Conservation (phyloP, 345 rosid genomes). For the Aurinia saxatilis region DNA sequence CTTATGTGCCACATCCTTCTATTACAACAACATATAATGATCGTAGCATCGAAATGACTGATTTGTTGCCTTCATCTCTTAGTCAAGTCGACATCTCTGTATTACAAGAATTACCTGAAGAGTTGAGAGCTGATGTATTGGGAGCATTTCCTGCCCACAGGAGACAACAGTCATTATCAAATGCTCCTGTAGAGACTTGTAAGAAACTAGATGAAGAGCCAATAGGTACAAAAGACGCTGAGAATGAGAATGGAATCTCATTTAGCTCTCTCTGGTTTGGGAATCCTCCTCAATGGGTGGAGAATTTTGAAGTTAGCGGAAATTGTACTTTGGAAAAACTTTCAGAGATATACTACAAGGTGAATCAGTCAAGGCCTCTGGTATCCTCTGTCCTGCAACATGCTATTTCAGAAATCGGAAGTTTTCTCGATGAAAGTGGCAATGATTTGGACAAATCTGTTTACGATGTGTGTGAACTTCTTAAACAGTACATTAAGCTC, state of each 20-base stretch:
- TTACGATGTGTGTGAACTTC: conserved; percentile 45
- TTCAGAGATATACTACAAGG: conserved; percentile 51
- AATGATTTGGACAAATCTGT: conserved; percentile 45
- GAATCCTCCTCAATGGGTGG: conserved; percentile 75
- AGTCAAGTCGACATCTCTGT: conserved; percentile 77
- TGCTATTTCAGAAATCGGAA: conserved; percentile 29
- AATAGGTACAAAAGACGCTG: conserved; percentile 21
- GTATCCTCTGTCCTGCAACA: conserved; percentile 56
- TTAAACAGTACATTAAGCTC: conserved; percentile 56
- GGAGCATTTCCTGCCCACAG: conserved; percentile 57
- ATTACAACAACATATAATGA: conserved; percentile 22
- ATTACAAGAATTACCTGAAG: conserved; percentile 78
- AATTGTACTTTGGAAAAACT: conserved; percentile 36
- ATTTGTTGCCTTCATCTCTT: conserved; percentile 68
- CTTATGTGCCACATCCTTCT: neutral
- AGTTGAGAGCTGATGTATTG: conserved; percentile 57
- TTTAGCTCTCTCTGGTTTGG: conserved; percentile 53
- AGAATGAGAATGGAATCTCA: conserved; percentile 27
- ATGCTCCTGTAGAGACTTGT: conserved; percentile 24
- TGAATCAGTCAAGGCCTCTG: conserved; percentile 34
- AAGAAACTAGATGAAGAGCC: conserved; percentile 30
- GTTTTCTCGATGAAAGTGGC: conserved; percentile 28
- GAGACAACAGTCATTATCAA: conserved; percentile 31
- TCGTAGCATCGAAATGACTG: conserved; percentile 31
- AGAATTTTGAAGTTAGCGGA: conserved; percentile 53